Percentiles rank a stretch among this genome's conserved stretches.
Evolutionary conservation across 1,139 yeast genomes (phyloP).

Genomic region (Hansenula anomala): DNA sequence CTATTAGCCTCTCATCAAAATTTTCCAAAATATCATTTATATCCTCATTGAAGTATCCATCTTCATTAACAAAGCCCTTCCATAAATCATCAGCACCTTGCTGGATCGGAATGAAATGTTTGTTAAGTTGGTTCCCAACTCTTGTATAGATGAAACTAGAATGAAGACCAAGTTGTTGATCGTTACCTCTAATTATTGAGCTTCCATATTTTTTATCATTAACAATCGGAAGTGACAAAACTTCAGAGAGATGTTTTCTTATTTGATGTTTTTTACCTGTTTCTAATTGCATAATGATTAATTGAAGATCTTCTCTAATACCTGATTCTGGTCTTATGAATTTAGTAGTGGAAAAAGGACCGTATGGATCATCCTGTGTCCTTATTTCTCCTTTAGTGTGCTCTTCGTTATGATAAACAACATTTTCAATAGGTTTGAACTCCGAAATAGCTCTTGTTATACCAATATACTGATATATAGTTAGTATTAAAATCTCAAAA

Average conservation of each 20-base stretch:
- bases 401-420: not conserved
- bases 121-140: slow-evolving; percentile 17
- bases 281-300: slow-evolving; percentile 29
- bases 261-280: slow-evolving; percentile 46
- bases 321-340: slow-evolving; percentile 6
- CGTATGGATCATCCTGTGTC: slow-evolving; percentile 8
- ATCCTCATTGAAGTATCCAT: slow-evolving; percentile 15
- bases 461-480: slow-evolving; percentile 16
- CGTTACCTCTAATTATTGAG: not conserved
- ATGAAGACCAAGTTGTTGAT: slow-evolving; percentile 14
- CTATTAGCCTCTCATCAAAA: slow-evolving; percentile 7
- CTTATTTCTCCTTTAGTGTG: slow-evolving; percentile 1
- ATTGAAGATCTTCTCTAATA: not conserved
- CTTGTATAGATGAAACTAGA: slow-evolving; percentile 22
- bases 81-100: slow-evolving; percentile 10
- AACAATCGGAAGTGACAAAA: slow-evolving; percentile 22
- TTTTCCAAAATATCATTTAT: slow-evolving; percentile 9
- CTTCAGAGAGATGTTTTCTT: slow-evolving; percentile 28
- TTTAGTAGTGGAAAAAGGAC: slow-evolving; percentile 10
- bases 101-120: slow-evolving; percentile 19
- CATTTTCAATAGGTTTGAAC: not conserved
- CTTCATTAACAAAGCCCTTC: slow-evolving; percentile 11
- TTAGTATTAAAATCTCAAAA: too few species aligned
- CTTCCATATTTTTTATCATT: slow-evolving; percentile 25
- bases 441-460: not conserved